Evolutionary conservation across 2,329 filamentous ascomycete species (phyloP), one percentile per base, ranked within the genome.

Genomic region (Cytospora leucostoma): DNA sequence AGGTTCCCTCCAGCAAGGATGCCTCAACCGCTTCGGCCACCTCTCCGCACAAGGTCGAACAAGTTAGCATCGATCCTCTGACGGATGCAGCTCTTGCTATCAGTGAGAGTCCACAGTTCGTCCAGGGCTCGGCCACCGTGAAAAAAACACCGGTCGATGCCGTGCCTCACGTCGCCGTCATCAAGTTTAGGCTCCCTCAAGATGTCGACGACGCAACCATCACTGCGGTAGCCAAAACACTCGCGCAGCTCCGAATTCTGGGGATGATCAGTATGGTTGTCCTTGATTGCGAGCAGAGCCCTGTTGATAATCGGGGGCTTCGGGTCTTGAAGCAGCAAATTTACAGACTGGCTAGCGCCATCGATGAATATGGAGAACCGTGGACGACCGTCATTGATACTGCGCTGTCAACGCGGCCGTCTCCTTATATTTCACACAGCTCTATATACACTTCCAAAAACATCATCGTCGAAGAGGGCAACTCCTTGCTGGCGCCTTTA

Each of bases 181-280:
- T 97, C 68, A 97, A 96, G 76, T 81, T 99, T 61, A 86, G 90
- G 59, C 84, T 85, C 51, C 89, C 92, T 0, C 88, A 96, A 69
- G 76, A 81, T 1, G 82, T 96, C 54, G 83, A 91, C 69, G 84
- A 93, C 64, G 76, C 79, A 2, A 90, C 86, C 0, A 73, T 98
- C 12, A 77, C 83, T 53, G 93, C 92, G 1, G 86, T 98, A 63
- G 92, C 89, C 6, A 87, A 89, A 73, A 98, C 95, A 0, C 77
- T 99, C 49, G 88, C 88, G 35, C 94, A 97, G 74, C 85, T 99
- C 56, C 86, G 88, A 47, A 87, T 89, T 59, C 83, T 99, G 15
- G 94, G 95, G 3, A 83, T 99, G 68, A 82, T 87, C 56, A 93
- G 92, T 65, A 86, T 93, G 21, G 85, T 99, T 0, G 89, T 98